Percentiles rank a stretch among this genome's conserved stretches.
These are phyloP conservation scores for Kodamaea kakaduensis DNA, from an alignment of 805 yeast species.

Conservation along the genomic window DNA sequence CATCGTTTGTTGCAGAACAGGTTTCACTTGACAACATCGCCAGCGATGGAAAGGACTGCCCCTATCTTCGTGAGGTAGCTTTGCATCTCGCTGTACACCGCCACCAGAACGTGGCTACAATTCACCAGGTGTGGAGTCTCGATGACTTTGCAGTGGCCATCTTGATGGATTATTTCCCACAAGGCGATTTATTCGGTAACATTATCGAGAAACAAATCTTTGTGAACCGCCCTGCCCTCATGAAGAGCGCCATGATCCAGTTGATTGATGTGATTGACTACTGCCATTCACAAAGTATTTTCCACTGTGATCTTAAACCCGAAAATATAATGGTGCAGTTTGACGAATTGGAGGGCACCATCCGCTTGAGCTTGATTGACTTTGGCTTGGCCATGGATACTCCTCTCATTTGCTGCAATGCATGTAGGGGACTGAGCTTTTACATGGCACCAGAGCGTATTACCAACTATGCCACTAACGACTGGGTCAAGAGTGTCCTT, in stretches of 20 bases:
- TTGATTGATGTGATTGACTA: slow-evolving; percentile 34
- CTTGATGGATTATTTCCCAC: slow-evolving; percentile 80
- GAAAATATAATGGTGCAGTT: slow-evolving; percentile 38
- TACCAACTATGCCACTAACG: slow-evolving; percentile 38
- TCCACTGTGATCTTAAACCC: slow-evolving; percentile 43
- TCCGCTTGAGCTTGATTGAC: slow-evolving; percentile 66
- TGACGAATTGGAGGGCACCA: slow-evolving; percentile 21
- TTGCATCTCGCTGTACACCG: slow-evolving; percentile 70
- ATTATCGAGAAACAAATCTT: slow-evolving; percentile 75
- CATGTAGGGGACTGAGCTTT: slow-evolving; percentile 82
- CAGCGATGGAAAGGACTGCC: slow-evolving; percentile 22
- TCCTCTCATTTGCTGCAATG: slow-evolving; percentile 55
- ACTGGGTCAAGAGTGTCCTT: slow-evolving; percentile 22
- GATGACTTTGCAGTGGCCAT: slow-evolving; percentile 55
- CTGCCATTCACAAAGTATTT: slow-evolving; percentile 30
- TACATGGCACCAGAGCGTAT: slow-evolving; percentile 91
- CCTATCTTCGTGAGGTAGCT: slow-evolving; percentile 60
- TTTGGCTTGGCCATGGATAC: slow-evolving; percentile 81
- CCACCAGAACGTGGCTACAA: slow-evolving; percentile 75
- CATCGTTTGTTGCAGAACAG: slow-evolving; percentile 15
- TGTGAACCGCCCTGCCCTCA: slow-evolving; percentile 43
- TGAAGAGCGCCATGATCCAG: slow-evolving; percentile 42
- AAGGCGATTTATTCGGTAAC: slow-evolving; percentile 82
- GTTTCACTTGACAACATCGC: slow-evolving; percentile 23
- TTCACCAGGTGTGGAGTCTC: slow-evolving; percentile 67